phyloP scores from a whole-genome alignment of 2,329 filamentous ascomycete species.

The Cyphellophora attinorum region DNA sequence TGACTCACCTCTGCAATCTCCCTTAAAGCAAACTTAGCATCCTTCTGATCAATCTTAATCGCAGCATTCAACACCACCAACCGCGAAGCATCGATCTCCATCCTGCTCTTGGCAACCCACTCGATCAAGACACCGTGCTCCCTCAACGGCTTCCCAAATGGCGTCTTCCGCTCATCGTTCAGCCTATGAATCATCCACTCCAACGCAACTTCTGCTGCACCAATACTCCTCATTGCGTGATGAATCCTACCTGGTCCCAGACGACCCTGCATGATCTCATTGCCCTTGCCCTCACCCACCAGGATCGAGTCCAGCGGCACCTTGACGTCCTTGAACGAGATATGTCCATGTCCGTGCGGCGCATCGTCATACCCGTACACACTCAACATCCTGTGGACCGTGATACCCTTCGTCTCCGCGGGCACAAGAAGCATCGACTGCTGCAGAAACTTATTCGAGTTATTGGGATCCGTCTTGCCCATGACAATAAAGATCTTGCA shows the following conservation, averaged over 20 bases:
- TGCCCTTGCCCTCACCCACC: conserved; percentile 83
- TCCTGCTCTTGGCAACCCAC: conserved; percentile 82
- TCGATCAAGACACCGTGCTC: conserved; percentile 92
- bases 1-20: conserved; percentile 63
- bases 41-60: conserved; percentile 79
- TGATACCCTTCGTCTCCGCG: conserved; percentile 71
- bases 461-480: conserved; percentile 74
- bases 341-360: conserved; percentile 92
- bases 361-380: conserved; percentile 97
- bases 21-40: conserved; percentile 78
- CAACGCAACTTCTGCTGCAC: conserved; percentile 77
- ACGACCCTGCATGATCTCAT: conserved; percentile 96
- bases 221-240: conserved; percentile 92
- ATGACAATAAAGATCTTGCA: conserved; percentile 93
- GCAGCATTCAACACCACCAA: conserved; percentile 88
- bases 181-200: conserved; percentile 92
- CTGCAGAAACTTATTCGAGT: conserved; percentile 71
- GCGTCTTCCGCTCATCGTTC: conserved; percentile 82
- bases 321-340: conserved; percentile 78
- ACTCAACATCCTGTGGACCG: conserved; percentile 82
- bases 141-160: conserved; percentile 77
- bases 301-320: conserved; percentile 82
- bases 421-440: conserved; percentile 93
- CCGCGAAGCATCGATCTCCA: conserved; percentile 87
- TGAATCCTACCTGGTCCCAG: conserved; percentile 94